Percentiles rank a stretch among this genome's conserved stretches.
Evolutionary conservation across 2,329 filamentous ascomycete species (phyloP).

Genomic region (Geosmithia morbida): DNA sequence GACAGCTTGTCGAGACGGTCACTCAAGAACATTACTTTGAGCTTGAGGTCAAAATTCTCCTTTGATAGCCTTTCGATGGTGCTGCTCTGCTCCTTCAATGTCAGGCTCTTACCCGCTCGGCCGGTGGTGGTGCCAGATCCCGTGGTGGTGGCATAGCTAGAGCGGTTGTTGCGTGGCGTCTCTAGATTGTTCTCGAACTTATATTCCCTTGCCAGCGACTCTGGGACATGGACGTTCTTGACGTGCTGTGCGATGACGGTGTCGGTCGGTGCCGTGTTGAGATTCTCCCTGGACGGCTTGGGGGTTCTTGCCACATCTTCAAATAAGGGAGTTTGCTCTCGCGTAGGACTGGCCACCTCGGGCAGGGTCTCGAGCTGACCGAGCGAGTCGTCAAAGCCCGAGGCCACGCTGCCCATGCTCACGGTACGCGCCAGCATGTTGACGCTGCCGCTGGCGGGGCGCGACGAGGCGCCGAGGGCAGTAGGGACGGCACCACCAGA

Average conservation of each 20-base stretch:
- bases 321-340: slow-evolving; percentile 9
- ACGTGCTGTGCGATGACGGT: slow-evolving; percentile 81
- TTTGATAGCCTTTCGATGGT: slow-evolving; percentile 94
- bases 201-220: slow-evolving; percentile 77
- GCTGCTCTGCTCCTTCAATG: slow-evolving; percentile 91
- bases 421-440: slow-evolving; percentile 57
- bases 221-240: slow-evolving; percentile 79
- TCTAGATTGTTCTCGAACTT: slow-evolving; percentile 55
- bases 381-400: slow-evolving; percentile 38
- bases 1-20: slow-evolving; percentile 86
- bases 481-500: slow-evolving; percentile 59
- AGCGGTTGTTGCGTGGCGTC: slow-evolving; percentile 35
- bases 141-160: slow-evolving; percentile 29
- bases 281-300: slow-evolving; percentile 38
- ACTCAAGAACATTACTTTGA: slow-evolving; percentile 94
- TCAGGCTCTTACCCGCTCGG: slow-evolving; percentile 57
- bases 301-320: slow-evolving; percentile 53
- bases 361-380: slow-evolving; percentile 34
- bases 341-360: slow-evolving; percentile 29
- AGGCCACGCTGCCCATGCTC: slow-evolving; percentile 82
- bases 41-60: slow-evolving; percentile 94
- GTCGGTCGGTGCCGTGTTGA: slow-evolving; percentile 57
- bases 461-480: slow-evolving; percentile 30
- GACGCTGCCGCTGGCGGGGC: slow-evolving; percentile 21
- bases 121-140: slow-evolving; percentile 9